Percentiles rank a stretch among this genome's conserved stretches.
phyloP scores from a whole-genome alignment of 1,284 basidiomycete genomes.

The Boletellus sp. region DNA sequence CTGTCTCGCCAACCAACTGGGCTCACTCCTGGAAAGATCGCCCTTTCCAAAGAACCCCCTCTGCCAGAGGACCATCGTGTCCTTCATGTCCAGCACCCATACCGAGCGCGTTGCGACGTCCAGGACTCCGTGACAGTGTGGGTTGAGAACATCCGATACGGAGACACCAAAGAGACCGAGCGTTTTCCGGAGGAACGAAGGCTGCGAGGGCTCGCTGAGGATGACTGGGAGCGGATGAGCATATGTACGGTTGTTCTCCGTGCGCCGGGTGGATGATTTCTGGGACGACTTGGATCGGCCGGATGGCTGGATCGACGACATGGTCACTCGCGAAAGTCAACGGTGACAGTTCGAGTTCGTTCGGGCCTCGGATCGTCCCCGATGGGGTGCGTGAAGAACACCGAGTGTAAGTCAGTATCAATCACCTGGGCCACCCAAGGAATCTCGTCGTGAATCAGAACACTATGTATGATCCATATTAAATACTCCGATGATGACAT shows the following conservation, averaged over 20 bases:
- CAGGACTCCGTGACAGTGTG: slow-evolving; percentile 66
- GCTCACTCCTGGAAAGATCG: slow-evolving; percentile 89
- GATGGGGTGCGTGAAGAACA: no score
- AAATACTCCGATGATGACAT: no score
- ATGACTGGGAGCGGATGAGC: slow-evolving; percentile 61
- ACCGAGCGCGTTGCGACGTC: slow-evolving; percentile 76
- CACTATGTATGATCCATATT: no score
- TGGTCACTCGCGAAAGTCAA: slow-evolving; percentile 15
- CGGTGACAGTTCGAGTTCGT: neutral
- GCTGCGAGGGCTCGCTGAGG: slow-evolving; percentile 42
- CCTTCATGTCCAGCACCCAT: slow-evolving; percentile 65
- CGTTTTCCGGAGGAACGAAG: slow-evolving; percentile 38
- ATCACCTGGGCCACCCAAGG: no score
- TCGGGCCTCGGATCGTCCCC: neutral
- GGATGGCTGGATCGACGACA: slow-evolving; percentile 48
- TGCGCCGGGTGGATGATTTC: slow-evolving; percentile 52
- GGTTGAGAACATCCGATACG: slow-evolving; percentile 48
- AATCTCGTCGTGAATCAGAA: no score
- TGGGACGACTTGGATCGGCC: slow-evolving; percentile 27
- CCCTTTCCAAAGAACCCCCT: slow-evolving; percentile 98
- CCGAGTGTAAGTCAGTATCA: no score
- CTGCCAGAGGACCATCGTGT: slow-evolving; percentile 77
- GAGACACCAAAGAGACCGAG: slow-evolving; percentile 56
- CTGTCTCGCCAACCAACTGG: slow-evolving; percentile 83
- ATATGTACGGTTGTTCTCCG: slow-evolving; percentile 66